Evolutionary conservation across 192 early-diverging fungal species (phyloP).

Genomic region (Glomus cerebriforme): DNA sequence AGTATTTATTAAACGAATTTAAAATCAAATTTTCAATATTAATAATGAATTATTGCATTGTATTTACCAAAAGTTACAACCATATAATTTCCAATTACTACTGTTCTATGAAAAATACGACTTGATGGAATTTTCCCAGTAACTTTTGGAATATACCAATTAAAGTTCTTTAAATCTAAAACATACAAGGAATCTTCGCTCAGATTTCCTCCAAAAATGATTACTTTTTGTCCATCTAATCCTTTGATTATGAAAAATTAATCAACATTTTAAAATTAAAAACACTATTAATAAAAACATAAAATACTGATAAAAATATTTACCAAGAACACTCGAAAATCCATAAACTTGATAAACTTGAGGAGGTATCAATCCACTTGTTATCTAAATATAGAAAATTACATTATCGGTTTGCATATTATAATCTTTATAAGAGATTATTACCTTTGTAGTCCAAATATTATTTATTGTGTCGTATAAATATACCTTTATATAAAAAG

Average conservation of each 20-base stretch:
- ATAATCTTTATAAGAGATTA: not conserved
- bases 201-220: not conserved
- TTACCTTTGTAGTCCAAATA: not conserved
- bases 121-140: too few relatives aligned
- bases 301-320: not conserved
- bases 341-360: not conserved
- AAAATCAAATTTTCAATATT: too few relatives aligned
- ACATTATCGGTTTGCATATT: too few relatives aligned
- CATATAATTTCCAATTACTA: too few relatives aligned
- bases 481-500: not conserved
- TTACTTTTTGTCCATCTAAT: not conserved
- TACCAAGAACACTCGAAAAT: not conserved
- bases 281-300: not conserved
- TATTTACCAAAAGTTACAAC: too few relatives aligned
- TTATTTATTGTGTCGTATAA: not conserved
- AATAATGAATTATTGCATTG: too few relatives aligned
- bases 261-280: too few relatives aligned
- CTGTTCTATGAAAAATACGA: too few relatives aligned
- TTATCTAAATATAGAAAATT: not conserved
- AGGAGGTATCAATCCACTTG: not conserved
- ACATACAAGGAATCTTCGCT: not conserved
- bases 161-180: too few relatives aligned
- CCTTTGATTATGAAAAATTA: not conserved
- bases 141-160: too few relatives aligned
- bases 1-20: too few relatives aligned